A percentile compares a stretch with the other conserved stretches of the same genome.
These are phyloP conservation scores for Pseudotsuga menziesii DNA, from an alignment of 75 land plant genomes.

Conservation along the genomic window DNA sequence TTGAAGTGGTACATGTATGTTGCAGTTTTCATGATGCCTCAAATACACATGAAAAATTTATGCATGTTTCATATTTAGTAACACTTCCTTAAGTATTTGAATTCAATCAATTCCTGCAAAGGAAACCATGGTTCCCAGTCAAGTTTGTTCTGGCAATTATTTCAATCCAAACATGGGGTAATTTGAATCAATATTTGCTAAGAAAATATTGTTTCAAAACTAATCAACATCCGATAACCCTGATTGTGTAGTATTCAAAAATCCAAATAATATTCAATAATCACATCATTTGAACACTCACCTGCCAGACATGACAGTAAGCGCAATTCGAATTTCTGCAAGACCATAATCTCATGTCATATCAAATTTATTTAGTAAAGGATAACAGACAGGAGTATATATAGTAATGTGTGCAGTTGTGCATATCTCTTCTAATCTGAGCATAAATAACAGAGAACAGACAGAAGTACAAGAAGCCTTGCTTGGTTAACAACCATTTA, in stretches of 20 bases:
- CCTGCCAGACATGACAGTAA: constrained; percentile 11
- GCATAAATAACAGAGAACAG: background rate
- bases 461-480: background rate
- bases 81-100: background rate
- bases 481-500: too few relatives aligned
- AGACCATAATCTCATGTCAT: background rate
- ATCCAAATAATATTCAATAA: background rate
- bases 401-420: background rate
- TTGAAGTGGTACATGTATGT: background rate
- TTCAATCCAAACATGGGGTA: background rate
- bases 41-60: background rate
- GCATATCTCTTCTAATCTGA: background rate
- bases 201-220: background rate
- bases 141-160: background rate
- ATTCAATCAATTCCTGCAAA: background rate
- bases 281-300: background rate
- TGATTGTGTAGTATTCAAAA: background rate
- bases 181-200: background rate
- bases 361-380: background rate
- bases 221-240: background rate
- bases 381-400: background rate
- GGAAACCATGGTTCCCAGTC: background rate
- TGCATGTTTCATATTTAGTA: background rate
- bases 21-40: background rate
- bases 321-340: background rate